A percentile compares a stretch with the other conserved stretches of the same genome.
These are phyloP conservation scores for Vigna unguiculata DNA, from an alignment of 306 rosid species.

Conservation along the genomic window DNA sequence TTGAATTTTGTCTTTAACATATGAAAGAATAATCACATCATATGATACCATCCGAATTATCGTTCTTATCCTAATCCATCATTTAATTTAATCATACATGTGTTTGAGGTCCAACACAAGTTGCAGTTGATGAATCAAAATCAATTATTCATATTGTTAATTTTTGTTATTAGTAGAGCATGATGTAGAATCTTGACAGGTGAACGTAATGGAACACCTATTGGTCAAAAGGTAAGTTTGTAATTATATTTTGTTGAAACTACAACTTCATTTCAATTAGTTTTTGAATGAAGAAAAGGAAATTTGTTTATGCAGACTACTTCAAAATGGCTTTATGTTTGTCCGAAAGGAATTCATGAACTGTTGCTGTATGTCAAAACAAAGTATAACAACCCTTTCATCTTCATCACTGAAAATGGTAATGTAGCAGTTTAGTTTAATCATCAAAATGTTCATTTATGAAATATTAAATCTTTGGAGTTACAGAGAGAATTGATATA, in stretches of 20 bases:
- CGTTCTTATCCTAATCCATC: no score
- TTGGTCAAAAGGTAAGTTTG: slow-evolving; percentile 40
- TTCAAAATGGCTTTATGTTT: slow-evolving; percentile 52
- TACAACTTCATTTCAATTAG: neutral
- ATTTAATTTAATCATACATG: no score
- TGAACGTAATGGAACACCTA: slow-evolving; percentile 40
- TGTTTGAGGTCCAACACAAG: no score
- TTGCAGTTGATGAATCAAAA: neutral
- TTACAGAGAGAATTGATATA: neutral
- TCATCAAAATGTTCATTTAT: neutral
- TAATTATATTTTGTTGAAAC: neutral
- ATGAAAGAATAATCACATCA: no score
- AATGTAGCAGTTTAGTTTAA: neutral
- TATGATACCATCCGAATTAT: no score
- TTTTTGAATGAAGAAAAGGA: neutral
- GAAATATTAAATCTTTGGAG: neutral
- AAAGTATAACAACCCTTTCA: slow-evolving; percentile 43
- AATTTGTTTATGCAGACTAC: slow-evolving; percentile 45
- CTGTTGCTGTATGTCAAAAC: slow-evolving; percentile 47
- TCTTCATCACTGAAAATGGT: slow-evolving; percentile 50
- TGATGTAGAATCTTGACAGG: slow-evolving; percentile 10
- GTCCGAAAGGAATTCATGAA: slow-evolving; percentile 60
- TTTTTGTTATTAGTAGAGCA: neutral
- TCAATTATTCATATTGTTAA: neutral
- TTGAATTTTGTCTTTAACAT: no score